Conservation (phyloP, 345 rosid genomes). For the Acer saccharum region DNA sequence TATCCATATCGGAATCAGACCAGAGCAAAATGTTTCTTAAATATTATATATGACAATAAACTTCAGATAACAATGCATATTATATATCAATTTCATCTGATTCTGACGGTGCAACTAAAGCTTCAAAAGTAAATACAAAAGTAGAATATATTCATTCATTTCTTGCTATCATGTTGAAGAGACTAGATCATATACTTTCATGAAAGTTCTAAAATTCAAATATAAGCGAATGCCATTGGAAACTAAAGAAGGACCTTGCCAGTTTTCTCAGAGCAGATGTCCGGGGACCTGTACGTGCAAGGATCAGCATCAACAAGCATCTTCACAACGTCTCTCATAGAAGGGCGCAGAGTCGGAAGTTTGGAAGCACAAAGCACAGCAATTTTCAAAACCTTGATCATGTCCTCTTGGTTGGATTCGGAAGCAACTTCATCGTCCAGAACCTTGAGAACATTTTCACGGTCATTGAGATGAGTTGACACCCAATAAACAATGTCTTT, state of each 20-base stretch:
- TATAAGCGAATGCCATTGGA: neutral
- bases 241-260: slow-evolving; percentile 22
- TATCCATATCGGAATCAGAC: neutral
- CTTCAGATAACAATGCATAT: neutral
- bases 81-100: neutral
- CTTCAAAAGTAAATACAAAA: neutral
- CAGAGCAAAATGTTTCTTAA: neutral
- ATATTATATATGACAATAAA: neutral
- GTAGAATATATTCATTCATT: neutral
- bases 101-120: neutral
- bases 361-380: slow-evolving; percentile 76
- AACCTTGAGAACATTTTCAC: slow-evolving; percentile 47
- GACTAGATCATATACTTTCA: neutral
- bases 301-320: slow-evolving; percentile 79
- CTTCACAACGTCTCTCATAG: slow-evolving; percentile 80
- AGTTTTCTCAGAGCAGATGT: slow-evolving; percentile 22
- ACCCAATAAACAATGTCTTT: slow-evolving; percentile 81
- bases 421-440: slow-evolving; percentile 52
- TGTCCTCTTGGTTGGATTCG: slow-evolving; percentile 44
- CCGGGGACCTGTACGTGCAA: slow-evolving; percentile 31
- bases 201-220: slow-evolving; percentile 3
- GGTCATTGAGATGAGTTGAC: slow-evolving; percentile 51
- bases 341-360: slow-evolving; percentile 75
- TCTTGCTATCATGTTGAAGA: neutral
- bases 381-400: slow-evolving; percentile 70